Base-by-base conservation (phyloP, 208 protist genomes). In the Crithidia sp. region DNA sequence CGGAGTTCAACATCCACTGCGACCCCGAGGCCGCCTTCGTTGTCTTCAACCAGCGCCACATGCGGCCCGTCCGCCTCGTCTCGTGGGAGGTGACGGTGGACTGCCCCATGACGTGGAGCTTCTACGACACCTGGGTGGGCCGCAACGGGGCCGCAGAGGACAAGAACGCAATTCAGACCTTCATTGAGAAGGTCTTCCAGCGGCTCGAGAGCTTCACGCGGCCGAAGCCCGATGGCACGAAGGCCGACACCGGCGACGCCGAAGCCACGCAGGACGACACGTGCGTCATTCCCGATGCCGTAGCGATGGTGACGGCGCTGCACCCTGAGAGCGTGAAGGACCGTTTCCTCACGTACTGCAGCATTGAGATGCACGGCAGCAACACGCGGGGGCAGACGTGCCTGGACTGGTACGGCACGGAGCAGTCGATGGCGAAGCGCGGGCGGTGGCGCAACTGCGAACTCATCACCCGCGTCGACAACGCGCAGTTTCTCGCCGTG, bases 1-100 rank as follows among this genome's bases (percentile, higher is more conserved):
- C 88, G 8, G 91, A 96, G 82, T 96, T 96, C 74, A 96, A 96
- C 79, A 81, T 93, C 52, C 86, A 94, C 82, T 91, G 86, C 63
- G 91, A 96, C 72, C 91, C 91, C 16, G 91, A 96, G 80, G 91
- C 91, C 36, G 91, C 87, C n/a, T 84, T 81, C 70, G 79, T 93
- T 28, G 85, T 96, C 36, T 87, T 96, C 49, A 82, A 95, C 56
- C 69, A 88, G 47, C 79, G 83, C 8, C 39, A 57, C 17, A 85
- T 89, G 76, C 67, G 71, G 14, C 87, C 91, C 4, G 72, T 95
- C 50, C 79, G 78, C 16, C 36, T 95, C 2, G 85, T 95, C 19
- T 75, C 78, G 66, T 93, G 88, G 91, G 91, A 95, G 64, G 71
- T 88, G 5, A 95, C 91, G 36, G 90, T 95, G 16, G 82, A 87